phyloP scores from a whole-genome alignment of 1,139 yeast species.

The Tardiomyces depauwii region DNA sequence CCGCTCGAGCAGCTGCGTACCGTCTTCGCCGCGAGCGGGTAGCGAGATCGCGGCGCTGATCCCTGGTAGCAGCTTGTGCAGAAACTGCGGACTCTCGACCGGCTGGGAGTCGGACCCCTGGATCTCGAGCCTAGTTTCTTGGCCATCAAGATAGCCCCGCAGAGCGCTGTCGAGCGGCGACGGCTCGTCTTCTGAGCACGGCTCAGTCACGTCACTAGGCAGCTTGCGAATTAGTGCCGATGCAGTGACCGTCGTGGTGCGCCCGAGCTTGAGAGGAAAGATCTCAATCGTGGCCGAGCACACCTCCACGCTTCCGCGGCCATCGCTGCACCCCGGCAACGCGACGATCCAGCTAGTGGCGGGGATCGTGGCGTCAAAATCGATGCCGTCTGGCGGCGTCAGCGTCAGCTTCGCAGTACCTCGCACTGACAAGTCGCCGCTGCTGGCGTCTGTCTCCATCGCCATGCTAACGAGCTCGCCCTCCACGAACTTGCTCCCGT shows the following conservation, averaged over 20 bases:
- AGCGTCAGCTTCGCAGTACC: background rate
- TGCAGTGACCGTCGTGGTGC: constrained; percentile 3
- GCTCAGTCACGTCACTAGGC: constrained; percentile 6
- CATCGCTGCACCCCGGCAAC: background rate
- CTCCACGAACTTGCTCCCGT: background rate
- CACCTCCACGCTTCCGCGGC: background rate
- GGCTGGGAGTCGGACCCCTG: constrained; percentile 1
- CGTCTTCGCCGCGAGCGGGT: constrained; percentile 5
- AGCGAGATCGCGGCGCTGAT: constrained; percentile 10
- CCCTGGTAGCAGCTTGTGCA: constrained; percentile 6
- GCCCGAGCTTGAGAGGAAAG: background rate
- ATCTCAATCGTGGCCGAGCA: background rate
- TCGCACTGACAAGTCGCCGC: background rate
- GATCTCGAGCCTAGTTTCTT: constrained; percentile 1
- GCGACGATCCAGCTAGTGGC: background rate
- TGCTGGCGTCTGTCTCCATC: background rate
- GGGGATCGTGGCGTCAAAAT: background rate
- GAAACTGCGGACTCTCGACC: background rate
- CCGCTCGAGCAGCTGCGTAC: background rate
- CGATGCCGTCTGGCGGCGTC: background rate
- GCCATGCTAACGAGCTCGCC: background rate
- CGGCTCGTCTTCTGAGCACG: constrained; percentile 5
- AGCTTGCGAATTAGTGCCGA: constrained; percentile 4
- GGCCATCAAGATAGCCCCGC: constrained; percentile 10
- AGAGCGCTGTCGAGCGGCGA: constrained; percentile 12